Evolutionary conservation across 805 yeast genomes (phyloP).

Genomic region (Nakazawaea sp.): DNA sequence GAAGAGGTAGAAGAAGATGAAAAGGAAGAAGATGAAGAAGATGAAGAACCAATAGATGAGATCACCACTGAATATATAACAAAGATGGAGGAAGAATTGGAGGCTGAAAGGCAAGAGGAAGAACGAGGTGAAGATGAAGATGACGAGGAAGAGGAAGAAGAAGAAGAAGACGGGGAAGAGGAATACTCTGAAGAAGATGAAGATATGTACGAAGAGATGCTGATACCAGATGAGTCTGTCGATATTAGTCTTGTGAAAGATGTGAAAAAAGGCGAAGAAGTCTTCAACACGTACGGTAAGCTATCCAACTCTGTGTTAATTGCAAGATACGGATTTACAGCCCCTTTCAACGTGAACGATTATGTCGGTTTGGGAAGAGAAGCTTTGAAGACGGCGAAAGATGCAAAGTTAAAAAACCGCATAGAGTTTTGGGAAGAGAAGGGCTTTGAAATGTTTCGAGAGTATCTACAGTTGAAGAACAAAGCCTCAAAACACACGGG

Average conservation of each 20-base stretch:
- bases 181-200: constrained; percentile 16
- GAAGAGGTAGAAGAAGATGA: constrained; percentile 18
- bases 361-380: constrained; percentile 52
- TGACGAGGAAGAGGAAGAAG: constrained; percentile 20
- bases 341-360: constrained; percentile 47
- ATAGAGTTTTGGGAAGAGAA: constrained; percentile 41
- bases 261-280: constrained; percentile 46
- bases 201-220: constrained; percentile 26
- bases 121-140: constrained; percentile 20
- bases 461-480: constrained; percentile 13
- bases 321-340: constrained; percentile 74
- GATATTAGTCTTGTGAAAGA: constrained; percentile 50
- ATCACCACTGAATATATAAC: background rate
- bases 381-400: constrained; percentile 26
- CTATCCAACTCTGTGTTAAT: constrained; percentile 58
- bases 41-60: constrained; percentile 3
- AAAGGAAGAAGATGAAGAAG: constrained; percentile 15
- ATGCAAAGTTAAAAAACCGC: constrained; percentile 28
- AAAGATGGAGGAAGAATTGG: constrained; percentile 13
- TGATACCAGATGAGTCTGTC: constrained; percentile 51
- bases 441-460: constrained; percentile 25
- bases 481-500: constrained; percentile 10
- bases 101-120: constrained; percentile 21
- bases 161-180: constrained; percentile 18
- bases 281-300: constrained; percentile 82